A percentile compares a stretch with the other conserved stretches of the same genome.
phyloP scores from a whole-genome alignment of 2,329 filamentous ascomycete species.

The Myrmaecium sp. region DNA sequence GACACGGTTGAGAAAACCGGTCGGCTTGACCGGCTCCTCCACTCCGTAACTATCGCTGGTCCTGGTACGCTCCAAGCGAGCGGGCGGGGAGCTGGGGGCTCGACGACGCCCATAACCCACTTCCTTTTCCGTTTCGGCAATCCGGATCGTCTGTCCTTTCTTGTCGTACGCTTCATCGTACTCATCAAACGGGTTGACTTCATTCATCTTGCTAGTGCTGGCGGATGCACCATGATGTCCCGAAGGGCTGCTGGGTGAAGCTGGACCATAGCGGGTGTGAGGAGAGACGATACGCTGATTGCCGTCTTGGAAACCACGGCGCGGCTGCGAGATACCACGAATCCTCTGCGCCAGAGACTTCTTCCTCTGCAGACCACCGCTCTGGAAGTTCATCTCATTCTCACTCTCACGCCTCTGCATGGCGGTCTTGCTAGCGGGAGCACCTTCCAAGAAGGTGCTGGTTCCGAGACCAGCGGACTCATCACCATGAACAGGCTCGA shows the following conservation, averaged over 20 bases:
- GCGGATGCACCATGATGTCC: slow-evolving; percentile 25
- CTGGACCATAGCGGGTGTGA: slow-evolving; percentile 33
- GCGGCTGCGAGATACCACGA: slow-evolving; percentile 62
- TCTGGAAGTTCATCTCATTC: slow-evolving; percentile 32
- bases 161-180: slow-evolving; percentile 51
- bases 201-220: slow-evolving; percentile 23
- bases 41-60: slow-evolving; percentile 16
- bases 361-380: slow-evolving; percentile 56
- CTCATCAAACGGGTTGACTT: slow-evolving; percentile 64
- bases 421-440: slow-evolving; percentile 66
- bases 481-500: slow-evolving; percentile 66
- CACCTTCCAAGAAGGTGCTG: slow-evolving; percentile 88
- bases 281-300: slow-evolving; percentile 25
- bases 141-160: slow-evolving; percentile 42
- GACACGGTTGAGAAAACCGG: slow-evolving; percentile 19
- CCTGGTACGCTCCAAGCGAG: slow-evolving; percentile 15
- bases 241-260: slow-evolving; percentile 3
- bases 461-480: slow-evolving; percentile 75
- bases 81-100: slow-evolving; percentile 13
- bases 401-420: slow-evolving; percentile 63
- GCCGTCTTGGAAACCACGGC: slow-evolving; percentile 35
- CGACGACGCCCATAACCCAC: slow-evolving; percentile 6
- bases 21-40: slow-evolving; percentile 12
- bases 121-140: slow-evolving; percentile 22
- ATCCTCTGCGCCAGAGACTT: slow-evolving; percentile 90